Conservation (phyloP, 2,329 filamentous ascomycete species). For the Verticillium albo-atrum region DNA sequence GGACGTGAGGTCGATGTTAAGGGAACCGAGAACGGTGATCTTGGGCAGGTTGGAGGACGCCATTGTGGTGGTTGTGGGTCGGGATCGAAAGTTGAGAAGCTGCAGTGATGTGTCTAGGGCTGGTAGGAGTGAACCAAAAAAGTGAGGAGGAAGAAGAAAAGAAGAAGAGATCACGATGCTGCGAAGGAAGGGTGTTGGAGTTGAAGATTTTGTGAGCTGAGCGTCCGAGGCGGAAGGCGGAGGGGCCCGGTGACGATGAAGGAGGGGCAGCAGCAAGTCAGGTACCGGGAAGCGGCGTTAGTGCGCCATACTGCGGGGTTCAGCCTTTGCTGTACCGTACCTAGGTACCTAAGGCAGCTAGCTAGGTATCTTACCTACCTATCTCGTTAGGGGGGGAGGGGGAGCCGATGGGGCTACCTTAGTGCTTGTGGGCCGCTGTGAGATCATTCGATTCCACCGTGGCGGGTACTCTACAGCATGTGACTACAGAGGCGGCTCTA, state of each 20-base stretch:
- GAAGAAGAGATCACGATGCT: conserved; percentile 3
- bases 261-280: neutral
- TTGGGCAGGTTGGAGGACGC: conserved; percentile 25
- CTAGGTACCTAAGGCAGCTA: too few species aligned
- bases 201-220: neutral
- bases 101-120: neutral
- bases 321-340: neutral
- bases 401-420: too few species aligned
- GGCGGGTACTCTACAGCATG: neutral
- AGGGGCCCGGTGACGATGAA: neutral
- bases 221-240: neutral
- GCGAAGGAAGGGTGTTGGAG: neutral
- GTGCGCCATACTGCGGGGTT: neutral
- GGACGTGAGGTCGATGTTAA: conserved; percentile 92
- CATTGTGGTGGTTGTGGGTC: conserved; percentile 11
- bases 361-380: neutral
- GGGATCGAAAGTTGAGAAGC: too few species aligned
- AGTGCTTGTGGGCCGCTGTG: neutral
- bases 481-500: neutral
- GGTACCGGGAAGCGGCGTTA: neutral
- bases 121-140: too few species aligned
- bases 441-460: neutral
- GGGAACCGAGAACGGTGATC: conserved; percentile 85
- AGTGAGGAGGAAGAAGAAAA: conserved; percentile 2
- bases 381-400: too few species aligned